Evolutionary conservation across 2,329 filamentous ascomycete genomes (phyloP), one percentile per base, ranked within the genome.

Genomic region (Alternaria viburni): DNA sequence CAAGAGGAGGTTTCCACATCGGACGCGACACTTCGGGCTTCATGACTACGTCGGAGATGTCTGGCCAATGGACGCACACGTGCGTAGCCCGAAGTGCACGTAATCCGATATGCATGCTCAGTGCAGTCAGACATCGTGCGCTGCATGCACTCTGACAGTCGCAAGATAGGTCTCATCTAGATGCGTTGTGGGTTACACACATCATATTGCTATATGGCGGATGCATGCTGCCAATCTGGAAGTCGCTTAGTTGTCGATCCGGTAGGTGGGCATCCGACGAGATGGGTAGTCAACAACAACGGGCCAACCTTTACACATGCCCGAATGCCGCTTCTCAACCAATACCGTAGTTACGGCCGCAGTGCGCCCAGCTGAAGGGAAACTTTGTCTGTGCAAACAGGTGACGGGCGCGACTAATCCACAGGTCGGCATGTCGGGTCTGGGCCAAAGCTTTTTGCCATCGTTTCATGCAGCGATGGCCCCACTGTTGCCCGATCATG

Each of bases 401-500:
- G 36, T 36, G 21, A 54, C 57, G 36, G 47, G 26, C 23, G 44
- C 57, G 49, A 25, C 23, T 21, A 45, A 57, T 26, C 21, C 23
- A 59, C 11, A 49, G 23, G 23, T 54, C 54, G 62, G 59, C 21
- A 54, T 43, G 41, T 62, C 50, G 59, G 59, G 55, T 26, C 55
- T 36, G 50, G 44, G 25, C 41, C 30, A 51, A 41, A 49, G 30
- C 49, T 55, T 59, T 54, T 45, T 59, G 44, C 30, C 57, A 21
- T 41, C 11, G 47, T 54, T 32, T 44, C 50, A 46, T 41, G 41
- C 46, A 50, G 41, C 59, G 51, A 59, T 57, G 52, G 58, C 64
- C 59, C 64, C 64, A 62, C 64, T 25, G 44, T 55, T 47, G 59
- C 49, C 64, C 61, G 49, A 61, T 64, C 36, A 50, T 32, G 36